Evolutionary conservation across 306 rosid genomes (phyloP), one percentile per base, ranked within the genome.

Genomic region (Alnus glutinosa): DNA sequence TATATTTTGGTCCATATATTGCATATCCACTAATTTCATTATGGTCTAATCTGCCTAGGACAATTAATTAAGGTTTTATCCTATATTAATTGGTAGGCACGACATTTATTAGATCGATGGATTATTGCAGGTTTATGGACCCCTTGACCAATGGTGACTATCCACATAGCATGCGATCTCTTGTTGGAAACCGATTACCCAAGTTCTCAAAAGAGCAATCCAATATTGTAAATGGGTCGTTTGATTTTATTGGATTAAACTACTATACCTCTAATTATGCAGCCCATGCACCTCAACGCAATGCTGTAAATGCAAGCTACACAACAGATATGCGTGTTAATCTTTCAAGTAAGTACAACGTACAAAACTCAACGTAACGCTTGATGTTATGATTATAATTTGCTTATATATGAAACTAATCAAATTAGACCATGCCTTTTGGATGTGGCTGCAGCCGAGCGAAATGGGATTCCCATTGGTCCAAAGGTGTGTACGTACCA

Each of bases 161-260:
- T 78, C 93, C 96, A 18, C 78, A 80, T 15, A 84, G 76, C 64
- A 87, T 90, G 86, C 80, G 84, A 67, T 54, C 71, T 55, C 66
- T 63, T 4, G 87, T 82, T 5, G 88, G 88, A 70, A 61, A 52
- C 0, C 88, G 92, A 70, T 80, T 88, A 79, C 91, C 94, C 0
- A 76, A 70, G 79, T 91, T 90, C 80, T 75, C 89, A 0, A 57
- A 55, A 71, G 82, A 84, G 15, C 73, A 90, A 63, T 85, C 79
- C 61, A 50, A 76, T 39, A 75, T 80, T 81, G 76, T 90, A 23
- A 86, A 85, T 28, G 85, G 89, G 37, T 88, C 96, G 30, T 85
- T 79, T 15, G 93, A 91, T 80, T 91, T 91, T 54, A 42, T 91
- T 28, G 96, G 96, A 73, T 16, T 90, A 63, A 90, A 90, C 75